phyloP scores from a whole-genome alignment of 1,284 basidiomycete species.

The Entoloma clypeatum region DNA sequence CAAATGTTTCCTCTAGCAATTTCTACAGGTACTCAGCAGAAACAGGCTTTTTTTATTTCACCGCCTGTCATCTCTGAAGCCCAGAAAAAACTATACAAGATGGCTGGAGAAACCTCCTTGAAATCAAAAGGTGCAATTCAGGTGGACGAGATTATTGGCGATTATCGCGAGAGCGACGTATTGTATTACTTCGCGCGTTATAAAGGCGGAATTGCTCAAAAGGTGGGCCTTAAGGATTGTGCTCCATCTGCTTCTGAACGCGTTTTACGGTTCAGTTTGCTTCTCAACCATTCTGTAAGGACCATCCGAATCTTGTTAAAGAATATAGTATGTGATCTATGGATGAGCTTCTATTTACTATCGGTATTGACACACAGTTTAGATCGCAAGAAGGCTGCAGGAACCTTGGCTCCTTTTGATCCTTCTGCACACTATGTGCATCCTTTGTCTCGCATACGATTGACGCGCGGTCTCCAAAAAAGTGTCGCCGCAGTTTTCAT shows the following conservation, averaged over 20 bases:
- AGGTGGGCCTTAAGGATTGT: too few relatives aligned
- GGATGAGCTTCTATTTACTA: slow-evolving; percentile 4
- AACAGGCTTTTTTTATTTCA: slow-evolving; percentile 28
- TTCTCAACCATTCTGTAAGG: slow-evolving; percentile 34
- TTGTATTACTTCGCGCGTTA: slow-evolving; percentile 60
- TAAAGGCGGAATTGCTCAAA: slow-evolving; percentile 54
- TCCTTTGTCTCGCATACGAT: slow-evolving; percentile 50
- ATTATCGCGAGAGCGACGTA: slow-evolving; percentile 37
- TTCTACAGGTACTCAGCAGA: slow-evolving; percentile 1
- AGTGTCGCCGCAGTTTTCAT: slow-evolving; percentile 29
- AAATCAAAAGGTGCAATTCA: slow-evolving; percentile 30
- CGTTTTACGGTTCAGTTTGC: slow-evolving; percentile 36
- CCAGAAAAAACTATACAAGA: slow-evolving; percentile 40
- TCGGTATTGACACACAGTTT: slow-evolving; percentile 6
- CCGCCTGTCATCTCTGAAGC: slow-evolving; percentile 34
- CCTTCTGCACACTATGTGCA: slow-evolving; percentile 59
- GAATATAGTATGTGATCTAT: slow-evolving; percentile 49
- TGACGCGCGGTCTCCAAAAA: slow-evolving; percentile 32
- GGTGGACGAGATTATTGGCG: slow-evolving; percentile 56
- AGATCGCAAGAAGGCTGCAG: slow-evolving; percentile 43
- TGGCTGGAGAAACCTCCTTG: slow-evolving; percentile 30
- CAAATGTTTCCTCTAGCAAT: slow-evolving; percentile 5
- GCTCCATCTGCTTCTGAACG: too few relatives aligned
- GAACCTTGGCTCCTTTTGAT: slow-evolving; percentile 50
- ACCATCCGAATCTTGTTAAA: slow-evolving; percentile 45